Evolutionary conservation across 192 early-diverging fungal genomes (phyloP).

Genomic region (Coemansia guatemalensis): DNA sequence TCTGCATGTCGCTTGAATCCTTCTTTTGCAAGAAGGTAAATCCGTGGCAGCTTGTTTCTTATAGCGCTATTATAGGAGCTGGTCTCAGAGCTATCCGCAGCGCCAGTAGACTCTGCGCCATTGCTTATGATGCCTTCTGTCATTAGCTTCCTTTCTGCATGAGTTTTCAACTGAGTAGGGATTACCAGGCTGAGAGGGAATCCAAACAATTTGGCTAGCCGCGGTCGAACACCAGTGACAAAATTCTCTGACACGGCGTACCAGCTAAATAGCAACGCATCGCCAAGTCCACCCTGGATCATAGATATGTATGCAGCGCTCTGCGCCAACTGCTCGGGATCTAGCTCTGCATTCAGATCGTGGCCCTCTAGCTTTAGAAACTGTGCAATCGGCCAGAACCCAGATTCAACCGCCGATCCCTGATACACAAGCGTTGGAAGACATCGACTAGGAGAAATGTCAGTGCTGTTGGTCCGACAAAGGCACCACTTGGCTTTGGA

Average conservation of each 20-base stretch:
- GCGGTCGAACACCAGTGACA: conserved; percentile 67
- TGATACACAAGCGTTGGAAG: conserved; percentile 28
- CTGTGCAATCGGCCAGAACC: conserved; percentile 42
- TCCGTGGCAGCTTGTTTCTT: conserved; percentile 26
- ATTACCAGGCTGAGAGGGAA: conserved; percentile 68
- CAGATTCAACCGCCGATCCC: conserved; percentile 32
- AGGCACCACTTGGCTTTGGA: conserved; percentile 46
- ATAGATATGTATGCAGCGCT: conserved; percentile 59
- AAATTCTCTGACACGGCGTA: conserved; percentile 84
- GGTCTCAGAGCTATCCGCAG: background rate
- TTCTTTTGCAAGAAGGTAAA: conserved; percentile 39
- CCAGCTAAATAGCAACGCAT: conserved; percentile 81
- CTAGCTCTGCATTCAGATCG: conserved; percentile 19
- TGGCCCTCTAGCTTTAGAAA: conserved; percentile 38
- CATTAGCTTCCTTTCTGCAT: conserved; percentile 63
- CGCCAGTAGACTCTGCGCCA: background rate
- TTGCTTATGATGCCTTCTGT: conserved; percentile 35
- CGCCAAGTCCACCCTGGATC: conserved; percentile 75
- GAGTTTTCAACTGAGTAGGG: conserved; percentile 71
- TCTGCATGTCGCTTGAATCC: conserved; percentile 53
- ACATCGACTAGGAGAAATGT: conserved; percentile 33
- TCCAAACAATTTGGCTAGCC: conserved; percentile 67
- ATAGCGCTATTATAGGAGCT: background rate
- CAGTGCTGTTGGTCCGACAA: conserved; percentile 25
- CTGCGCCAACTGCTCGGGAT: conserved; percentile 41